These are phyloP conservation scores for Eucalyptus caleyi DNA, from an alignment of 345 rosid genomes.

Conservation along the genomic window DNA sequence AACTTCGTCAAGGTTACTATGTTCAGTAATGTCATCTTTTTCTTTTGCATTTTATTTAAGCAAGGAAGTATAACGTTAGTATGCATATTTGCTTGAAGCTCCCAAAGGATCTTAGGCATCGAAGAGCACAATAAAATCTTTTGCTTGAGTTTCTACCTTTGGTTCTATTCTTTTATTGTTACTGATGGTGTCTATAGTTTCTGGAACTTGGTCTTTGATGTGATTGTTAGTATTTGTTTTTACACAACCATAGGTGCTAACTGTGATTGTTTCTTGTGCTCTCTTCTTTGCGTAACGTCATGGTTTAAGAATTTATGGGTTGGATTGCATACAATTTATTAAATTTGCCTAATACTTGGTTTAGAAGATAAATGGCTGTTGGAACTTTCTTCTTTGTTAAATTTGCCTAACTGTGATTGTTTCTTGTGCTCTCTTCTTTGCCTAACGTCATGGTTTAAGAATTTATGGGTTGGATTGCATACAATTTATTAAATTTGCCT, in stretches of 20 bases:
- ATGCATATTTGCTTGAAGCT: not conserved
- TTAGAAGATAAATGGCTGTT: not conserved
- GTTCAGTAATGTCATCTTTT: not conserved
- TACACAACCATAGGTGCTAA: not conserved
- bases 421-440: not conserved
- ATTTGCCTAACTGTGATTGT: not conserved
- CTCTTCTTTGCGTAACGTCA: not conserved
- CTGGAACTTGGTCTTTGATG: not conserved
- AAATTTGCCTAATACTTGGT: not conserved
- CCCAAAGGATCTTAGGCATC: not conserved
- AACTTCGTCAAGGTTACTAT: constrained; percentile 56
- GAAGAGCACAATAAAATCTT: not conserved
- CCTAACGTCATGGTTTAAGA: not conserved
- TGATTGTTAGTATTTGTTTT: not conserved
- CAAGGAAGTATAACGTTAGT: not conserved
- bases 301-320: not conserved
- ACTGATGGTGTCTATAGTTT: not conserved
- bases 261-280: not conserved
- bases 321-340: not conserved
- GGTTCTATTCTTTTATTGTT: not conserved
- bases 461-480: not conserved
- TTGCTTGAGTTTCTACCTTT: not conserved
- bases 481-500: not conserved
- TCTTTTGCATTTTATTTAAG: not conserved
- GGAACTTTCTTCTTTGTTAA: not conserved